Base-by-base conservation (phyloP, 441 rosid genomes). In the Adansonia grandidieri region DNA sequence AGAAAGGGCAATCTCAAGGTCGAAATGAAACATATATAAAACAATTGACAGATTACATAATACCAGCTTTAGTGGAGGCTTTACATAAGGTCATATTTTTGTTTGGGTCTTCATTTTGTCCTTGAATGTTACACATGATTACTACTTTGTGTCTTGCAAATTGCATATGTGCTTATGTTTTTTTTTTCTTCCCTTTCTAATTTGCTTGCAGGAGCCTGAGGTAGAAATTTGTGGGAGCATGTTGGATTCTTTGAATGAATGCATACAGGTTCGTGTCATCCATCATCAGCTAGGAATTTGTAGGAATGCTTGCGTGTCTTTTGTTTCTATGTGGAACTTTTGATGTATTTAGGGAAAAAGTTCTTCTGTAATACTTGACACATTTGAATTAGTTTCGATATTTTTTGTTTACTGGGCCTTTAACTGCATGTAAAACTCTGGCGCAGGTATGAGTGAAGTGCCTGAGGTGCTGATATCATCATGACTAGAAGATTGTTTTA, bases 231-330 rank as follows among this genome's bases (percentile, higher is more conserved):
- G 90, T 74, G 90, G 89, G 65, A 89, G 85, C 80, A 81, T 88
- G 89, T 78, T 89, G 86, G 93, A 84, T 76, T 81, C 93, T 17
- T 77, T 89, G 76, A 89, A 87, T 71, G 93, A 89, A 77, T 88
- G 90, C 71, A 45, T 88, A 75, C 90, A 89, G 91, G 93, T 86
- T 75, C 50, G 87, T n/a, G 6, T 87, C 22, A 65, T 17, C 42
- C 53, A 17, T 69, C 57, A 24, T 6, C 17, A 48, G 40, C 64
- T 73, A 66, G 42, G 32, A 48, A 51, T 19, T 13, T 63, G 44
- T 11, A 19, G 11, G 11, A 6, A 20, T 47, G 48, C 28, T 53
- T 32, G 37, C 74, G 32, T 24, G 42, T 56, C 2, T 56, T 56
- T 20, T 72, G 75, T 58, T 71, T 32, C 11, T 19, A 19, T 19